Conservation (phyloP, 306 rosid species). For the Cucumis hystrix region DNA sequence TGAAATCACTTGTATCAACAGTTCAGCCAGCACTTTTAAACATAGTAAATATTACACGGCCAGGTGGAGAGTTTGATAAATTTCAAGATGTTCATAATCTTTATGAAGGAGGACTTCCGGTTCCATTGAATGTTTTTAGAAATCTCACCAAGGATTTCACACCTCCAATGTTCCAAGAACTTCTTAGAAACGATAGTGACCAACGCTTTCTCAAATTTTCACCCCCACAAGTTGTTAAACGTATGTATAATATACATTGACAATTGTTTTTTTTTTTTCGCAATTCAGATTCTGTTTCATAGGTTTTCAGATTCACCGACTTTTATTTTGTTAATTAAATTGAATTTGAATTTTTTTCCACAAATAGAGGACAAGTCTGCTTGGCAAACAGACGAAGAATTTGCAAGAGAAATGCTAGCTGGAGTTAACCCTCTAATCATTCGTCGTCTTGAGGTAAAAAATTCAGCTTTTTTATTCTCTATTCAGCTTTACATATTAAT, state of each 20-base stretch:
- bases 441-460: slow-evolving; percentile 33
- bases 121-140: slow-evolving; percentile 33
- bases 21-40: slow-evolving; percentile 51
- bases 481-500: neutral
- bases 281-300: too few species aligned
- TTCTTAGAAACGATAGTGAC: slow-evolving; percentile 51
- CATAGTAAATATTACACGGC: slow-evolving; percentile 24
- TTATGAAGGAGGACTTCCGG: slow-evolving; percentile 58
- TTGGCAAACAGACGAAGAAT: slow-evolving; percentile 48
- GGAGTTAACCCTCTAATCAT: slow-evolving; percentile 69
- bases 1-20: slow-evolving; percentile 48
- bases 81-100: slow-evolving; percentile 46
- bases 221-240: slow-evolving; percentile 65
- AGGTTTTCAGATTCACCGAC: too few species aligned
- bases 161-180: slow-evolving; percentile 49
- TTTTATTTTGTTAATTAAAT: too few species aligned
- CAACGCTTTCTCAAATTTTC: slow-evolving; percentile 38
- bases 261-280: too few species aligned
- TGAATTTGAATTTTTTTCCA: too few species aligned
- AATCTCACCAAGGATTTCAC: slow-evolving; percentile 34
- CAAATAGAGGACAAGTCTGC: slow-evolving; percentile 45
- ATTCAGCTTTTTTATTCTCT: too few species aligned
- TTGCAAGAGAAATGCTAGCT: slow-evolving; percentile 84
- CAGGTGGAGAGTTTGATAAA: slow-evolving; percentile 41
- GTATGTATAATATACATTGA: slow-evolving; percentile 9